A percentile compares a stretch with the other conserved stretches of the same genome.
Evolutionary conservation across 1,284 basidiomycete species (phyloP).

Genomic region (Pisolithus thermaeus): DNA sequence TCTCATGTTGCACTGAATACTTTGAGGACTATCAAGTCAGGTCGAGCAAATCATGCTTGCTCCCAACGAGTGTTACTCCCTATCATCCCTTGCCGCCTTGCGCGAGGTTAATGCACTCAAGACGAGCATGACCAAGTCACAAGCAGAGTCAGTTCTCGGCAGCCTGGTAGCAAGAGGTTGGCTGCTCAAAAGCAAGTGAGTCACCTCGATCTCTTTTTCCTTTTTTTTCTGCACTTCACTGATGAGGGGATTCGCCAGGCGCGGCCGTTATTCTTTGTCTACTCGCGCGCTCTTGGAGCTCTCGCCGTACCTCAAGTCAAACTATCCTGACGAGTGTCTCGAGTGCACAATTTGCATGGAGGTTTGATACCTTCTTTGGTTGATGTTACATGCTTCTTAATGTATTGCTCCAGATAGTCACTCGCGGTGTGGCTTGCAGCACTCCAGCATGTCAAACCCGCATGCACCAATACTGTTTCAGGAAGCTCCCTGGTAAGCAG

Average conservation of each 20-base stretch:
- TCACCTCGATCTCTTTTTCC: slow-evolving; percentile 7
- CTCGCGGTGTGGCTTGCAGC: slow-evolving; percentile 61
- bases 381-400: slow-evolving; percentile 33
- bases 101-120: slow-evolving; percentile 62
- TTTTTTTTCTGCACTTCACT: neutral
- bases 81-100: slow-evolving; percentile 71
- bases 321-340: slow-evolving; percentile 65
- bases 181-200: slow-evolving; percentile 73
- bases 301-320: slow-evolving; percentile 64
- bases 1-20: neutral
- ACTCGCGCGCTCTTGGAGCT: slow-evolving; percentile 74
- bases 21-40: slow-evolving; percentile 34
- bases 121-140: slow-evolving; percentile 66
- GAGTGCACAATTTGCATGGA: slow-evolving; percentile 76
- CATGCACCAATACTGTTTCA: slow-evolving; percentile 67
- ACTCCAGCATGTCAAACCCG: slow-evolving; percentile 58
- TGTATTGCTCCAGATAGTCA: slow-evolving; percentile 52
- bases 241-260: slow-evolving; percentile 32
- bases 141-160: slow-evolving; percentile 65
- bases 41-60: slow-evolving; percentile 85
- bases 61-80: slow-evolving; percentile 64
- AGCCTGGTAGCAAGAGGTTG: slow-evolving; percentile 82
- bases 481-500: slow-evolving; percentile 33
- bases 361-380: slow-evolving; percentile 31
- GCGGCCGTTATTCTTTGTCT: slow-evolving; percentile 73